A percentile compares a stretch with the other conserved stretches of the same genome.
Conservation (phyloP, 2,329 filamentous ascomycete species). For the Chaetomiaceae sp. region DNA sequence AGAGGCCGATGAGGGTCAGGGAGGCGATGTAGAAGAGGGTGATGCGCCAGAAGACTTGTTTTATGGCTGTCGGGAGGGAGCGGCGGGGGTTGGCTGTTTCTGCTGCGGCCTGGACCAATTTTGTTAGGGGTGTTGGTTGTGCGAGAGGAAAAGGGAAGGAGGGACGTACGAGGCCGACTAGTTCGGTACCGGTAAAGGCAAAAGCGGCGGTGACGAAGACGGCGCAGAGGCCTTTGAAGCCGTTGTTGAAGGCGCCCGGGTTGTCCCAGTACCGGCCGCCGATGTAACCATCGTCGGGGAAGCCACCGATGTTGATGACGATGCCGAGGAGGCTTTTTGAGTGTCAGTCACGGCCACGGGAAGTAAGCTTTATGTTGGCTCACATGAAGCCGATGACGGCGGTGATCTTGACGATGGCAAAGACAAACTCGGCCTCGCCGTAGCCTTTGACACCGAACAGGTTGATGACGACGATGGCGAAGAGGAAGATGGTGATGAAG, state of each 20-base stretch:
- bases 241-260: slow-evolving; percentile 80
- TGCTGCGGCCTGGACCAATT: slow-evolving; percentile 51
- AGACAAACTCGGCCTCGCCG: slow-evolving; percentile 84
- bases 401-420: slow-evolving; percentile 79
- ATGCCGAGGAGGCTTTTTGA: slow-evolving; percentile 71
- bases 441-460: slow-evolving; percentile 85
- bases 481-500: slow-evolving; percentile 78
- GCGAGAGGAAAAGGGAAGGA: no score
- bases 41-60: slow-evolving; percentile 95
- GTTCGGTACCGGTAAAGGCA: slow-evolving; percentile 70
- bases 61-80: slow-evolving; percentile 78
- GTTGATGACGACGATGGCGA: slow-evolving; percentile 75
- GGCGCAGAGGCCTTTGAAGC: slow-evolving; percentile 77
- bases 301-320: slow-evolving; percentile 79
- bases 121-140: no score
- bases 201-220: slow-evolving; percentile 76
- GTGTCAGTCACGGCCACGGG: neutral
- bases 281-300: slow-evolving; percentile 69
- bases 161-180: slow-evolving; percentile 55
- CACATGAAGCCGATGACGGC: slow-evolving; percentile 87
- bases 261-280: slow-evolving; percentile 71
- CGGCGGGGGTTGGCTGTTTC: slow-evolving; percentile 77
- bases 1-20: slow-evolving; percentile 72
- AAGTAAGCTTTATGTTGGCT: slow-evolving; percentile 33
- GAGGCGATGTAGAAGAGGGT: slow-evolving; percentile 85